Conservation (phyloP, 345 rosid genomes). For the Xanthoceras sorbifolium region DNA sequence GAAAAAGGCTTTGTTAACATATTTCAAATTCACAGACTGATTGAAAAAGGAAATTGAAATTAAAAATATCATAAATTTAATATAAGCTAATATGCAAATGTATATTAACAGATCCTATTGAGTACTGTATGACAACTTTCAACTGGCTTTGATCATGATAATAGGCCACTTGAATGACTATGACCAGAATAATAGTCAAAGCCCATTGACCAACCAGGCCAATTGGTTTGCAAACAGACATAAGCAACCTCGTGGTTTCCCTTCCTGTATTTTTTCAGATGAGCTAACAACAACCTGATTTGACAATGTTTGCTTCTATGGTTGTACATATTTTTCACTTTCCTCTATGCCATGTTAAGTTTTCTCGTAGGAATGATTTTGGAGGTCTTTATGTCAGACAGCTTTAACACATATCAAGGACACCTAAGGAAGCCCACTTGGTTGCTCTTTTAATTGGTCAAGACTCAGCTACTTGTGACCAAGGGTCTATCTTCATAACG, state of each 20-base stretch:
- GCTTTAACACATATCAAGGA: slow-evolving; percentile 6
- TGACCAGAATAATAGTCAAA: not conserved
- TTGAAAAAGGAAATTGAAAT: not conserved
- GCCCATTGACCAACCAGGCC: not conserved
- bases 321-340: not conserved
- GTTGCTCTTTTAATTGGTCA: slow-evolving; percentile 8
- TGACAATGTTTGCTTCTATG: not conserved
- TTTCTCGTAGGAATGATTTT: not conserved
- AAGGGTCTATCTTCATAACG: not conserved
- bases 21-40: not conserved
- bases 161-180: not conserved
- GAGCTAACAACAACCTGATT: not conserved
- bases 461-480: not conserved
- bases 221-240: not conserved
- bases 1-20: not conserved
- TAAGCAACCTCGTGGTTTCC: not conserved
- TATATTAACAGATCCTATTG: not conserved
- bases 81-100: not conserved
- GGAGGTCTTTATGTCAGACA: not conserved
- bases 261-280: not conserved
- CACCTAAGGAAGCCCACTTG: not conserved
- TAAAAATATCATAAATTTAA: not conserved
- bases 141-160: not conserved
- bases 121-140: not conserved
- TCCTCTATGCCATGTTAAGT: not conserved